Base-by-base conservation (phyloP, 306 rosid species). In the Malus fusca region DNA sequence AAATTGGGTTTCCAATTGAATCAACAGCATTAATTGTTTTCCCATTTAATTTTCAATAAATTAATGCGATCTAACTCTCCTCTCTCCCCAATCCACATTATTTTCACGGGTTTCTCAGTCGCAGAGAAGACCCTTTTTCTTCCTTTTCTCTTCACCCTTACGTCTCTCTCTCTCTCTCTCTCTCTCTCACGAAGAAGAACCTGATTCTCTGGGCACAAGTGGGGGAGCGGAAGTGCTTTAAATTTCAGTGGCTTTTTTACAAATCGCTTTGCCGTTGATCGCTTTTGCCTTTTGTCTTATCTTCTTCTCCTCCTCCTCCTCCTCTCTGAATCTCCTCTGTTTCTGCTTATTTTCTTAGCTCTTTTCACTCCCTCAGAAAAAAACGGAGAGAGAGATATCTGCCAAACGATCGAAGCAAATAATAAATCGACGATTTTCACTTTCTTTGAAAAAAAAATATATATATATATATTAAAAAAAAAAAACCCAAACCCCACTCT, bases 161-260 rank as follows among this genome's bases (percentile, higher is more conserved):
- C 71, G 10, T 67, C 3, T 63, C 56, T 60, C 15, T 71, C 35
- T 72, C 65, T 28, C 76, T 53, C 76, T 70, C 75, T 66, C 11
- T n/a, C n/a, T 3, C 26, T 26, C 73, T 26, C 17, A 26, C 66
- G 2, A 4, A 31, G 48, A 67, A 87, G 97, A 87, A 91, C 85
- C 92, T 78, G 91, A 88, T 89, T 83, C 97, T 86, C 84, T 82
- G 78, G 78, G 83, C 84, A 48, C 78, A 48, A 68, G 72, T 77
- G 26, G 65, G 62, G 76, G 28, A 68, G 28, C 35, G 79, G 31
- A 68, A 60, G 73, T 80, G 75, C 85, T 85, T 81, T 75, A 74
- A 80, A 25, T 61, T 61, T 14, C 66, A 25, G 31, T 71, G 37
- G 21, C 35, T 72, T 23, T 66, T 4, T 48, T 1, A 48, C 53